phyloP scores from a whole-genome alignment of 495 filamentous ascomycete genomes.

The Aspergillus leporis region DNA sequence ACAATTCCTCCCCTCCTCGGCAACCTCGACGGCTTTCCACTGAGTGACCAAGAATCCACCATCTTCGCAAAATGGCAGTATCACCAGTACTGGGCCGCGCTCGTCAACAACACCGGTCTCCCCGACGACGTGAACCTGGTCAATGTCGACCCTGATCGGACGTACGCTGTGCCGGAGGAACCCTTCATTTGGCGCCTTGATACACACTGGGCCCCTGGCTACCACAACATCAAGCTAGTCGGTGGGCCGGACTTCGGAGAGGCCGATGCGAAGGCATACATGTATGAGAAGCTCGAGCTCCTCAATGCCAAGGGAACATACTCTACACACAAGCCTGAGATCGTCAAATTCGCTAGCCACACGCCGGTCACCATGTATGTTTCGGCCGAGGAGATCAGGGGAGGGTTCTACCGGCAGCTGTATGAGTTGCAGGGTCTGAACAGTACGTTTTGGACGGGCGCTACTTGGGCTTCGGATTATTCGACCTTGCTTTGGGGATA shows the following conservation, averaged over 20 bases:
- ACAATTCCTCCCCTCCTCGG: background rate
- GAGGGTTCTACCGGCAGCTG: slow-evolving; percentile 6
- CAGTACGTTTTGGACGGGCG: slow-evolving; percentile 2
- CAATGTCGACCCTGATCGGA: too few relatives aligned
- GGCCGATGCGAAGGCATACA: background rate
- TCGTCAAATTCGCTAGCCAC: background rate
- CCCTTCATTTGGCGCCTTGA: too few relatives aligned
- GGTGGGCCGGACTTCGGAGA: background rate
- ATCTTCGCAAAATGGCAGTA: background rate
- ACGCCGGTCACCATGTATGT: background rate
- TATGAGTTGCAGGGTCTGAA: background rate
- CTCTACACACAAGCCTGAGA: background rate
- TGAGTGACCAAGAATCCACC: background rate
- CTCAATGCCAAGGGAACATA: background rate
- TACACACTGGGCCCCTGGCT: background rate
- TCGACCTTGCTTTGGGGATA: too few relatives aligned
- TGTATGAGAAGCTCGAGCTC: background rate
- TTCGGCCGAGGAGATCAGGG: background rate
- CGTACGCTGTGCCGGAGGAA: too few relatives aligned
- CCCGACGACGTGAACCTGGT: background rate
- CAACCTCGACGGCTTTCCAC: background rate
- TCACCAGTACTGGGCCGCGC: background rate
- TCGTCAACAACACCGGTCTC: background rate
- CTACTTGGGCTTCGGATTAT: background rate
- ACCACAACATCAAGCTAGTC: background rate